phyloP scores from a whole-genome alignment of 225 moss, liverwort and hornwort genomes.

The Ulota crispa region DNA sequence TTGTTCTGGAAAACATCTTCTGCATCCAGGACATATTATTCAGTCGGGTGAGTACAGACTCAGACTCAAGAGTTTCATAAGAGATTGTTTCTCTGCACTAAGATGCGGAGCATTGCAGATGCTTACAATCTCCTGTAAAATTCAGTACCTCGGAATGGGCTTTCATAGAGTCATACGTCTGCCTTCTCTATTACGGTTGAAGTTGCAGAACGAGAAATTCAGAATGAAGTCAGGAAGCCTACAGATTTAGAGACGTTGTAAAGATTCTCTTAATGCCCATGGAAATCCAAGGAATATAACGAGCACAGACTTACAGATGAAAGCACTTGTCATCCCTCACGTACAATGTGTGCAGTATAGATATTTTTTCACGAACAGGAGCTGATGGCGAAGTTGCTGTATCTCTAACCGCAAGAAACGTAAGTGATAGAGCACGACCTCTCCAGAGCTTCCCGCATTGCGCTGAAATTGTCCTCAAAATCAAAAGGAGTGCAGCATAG shows the following conservation, averaged over 20 bases:
- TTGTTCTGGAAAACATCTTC: slow-evolving; percentile 27
- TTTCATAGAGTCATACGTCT: neutral
- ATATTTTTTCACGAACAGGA: neutral
- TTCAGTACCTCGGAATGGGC: neutral
- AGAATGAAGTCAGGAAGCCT: neutral
- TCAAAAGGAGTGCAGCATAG: neutral
- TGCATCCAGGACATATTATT: slow-evolving; percentile 2
- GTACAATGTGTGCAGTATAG: neutral
- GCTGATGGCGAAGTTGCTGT: neutral
- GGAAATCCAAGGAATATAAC: neutral
- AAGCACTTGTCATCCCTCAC: neutral
- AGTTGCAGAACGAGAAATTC: neutral
- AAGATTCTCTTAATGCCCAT: neutral
- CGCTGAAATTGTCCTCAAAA: neutral
- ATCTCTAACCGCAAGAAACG: neutral
- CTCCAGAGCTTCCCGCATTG: neutral
- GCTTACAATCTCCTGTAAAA: neutral
- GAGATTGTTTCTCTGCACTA: neutral
- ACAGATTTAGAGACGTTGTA: neutral
- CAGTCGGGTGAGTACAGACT: neutral
- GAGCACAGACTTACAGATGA: neutral
- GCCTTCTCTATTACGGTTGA: neutral
- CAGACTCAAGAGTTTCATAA: neutral
- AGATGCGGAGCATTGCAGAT: neutral
- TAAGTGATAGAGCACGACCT: neutral